phyloP scores from a whole-genome alignment of 257 asterid species.

The Nicotiana paniculata region DNA sequence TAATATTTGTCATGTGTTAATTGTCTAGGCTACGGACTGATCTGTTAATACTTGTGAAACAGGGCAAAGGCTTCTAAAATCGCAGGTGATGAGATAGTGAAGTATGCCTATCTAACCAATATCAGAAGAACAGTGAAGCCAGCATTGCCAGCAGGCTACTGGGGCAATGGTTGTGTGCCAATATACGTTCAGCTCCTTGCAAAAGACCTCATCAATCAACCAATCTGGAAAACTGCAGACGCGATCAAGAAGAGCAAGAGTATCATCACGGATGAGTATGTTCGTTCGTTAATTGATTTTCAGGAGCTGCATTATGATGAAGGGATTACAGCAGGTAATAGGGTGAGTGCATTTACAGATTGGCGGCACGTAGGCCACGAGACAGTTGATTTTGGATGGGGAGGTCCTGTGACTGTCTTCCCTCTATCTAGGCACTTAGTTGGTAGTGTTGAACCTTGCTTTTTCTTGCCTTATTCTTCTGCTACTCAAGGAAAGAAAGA shows the following conservation, averaged over 20 bases:
- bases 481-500: constrained; percentile 33
- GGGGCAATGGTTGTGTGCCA: constrained; percentile 93
- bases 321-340: constrained; percentile 63
- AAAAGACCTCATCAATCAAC: constrained; percentile 44
- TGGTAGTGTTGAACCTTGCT: constrained; percentile 77
- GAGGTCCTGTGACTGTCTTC: constrained; percentile 67
- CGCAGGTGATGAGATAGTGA: constrained; percentile 43
- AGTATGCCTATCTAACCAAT: constrained; percentile 66
- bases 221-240: constrained; percentile 49
- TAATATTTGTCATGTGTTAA: not conserved
- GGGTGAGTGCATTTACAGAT: constrained; percentile 81
- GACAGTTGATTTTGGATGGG: constrained; percentile 81
- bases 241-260: constrained; percentile 65
- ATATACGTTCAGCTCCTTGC: constrained; percentile 64
- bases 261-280: constrained; percentile 45
- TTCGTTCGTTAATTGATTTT: constrained; percentile 54
- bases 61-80: constrained; percentile 44
- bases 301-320: constrained; percentile 58
- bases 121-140: constrained; percentile 53
- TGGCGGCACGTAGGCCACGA: constrained; percentile 95
- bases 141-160: constrained; percentile 61
- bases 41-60: not conserved
- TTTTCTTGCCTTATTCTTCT: constrained; percentile 52
- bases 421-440: constrained; percentile 58
- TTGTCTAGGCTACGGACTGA: not conserved